Evolutionary conservation across 1,284 basidiomycete species (phyloP), one percentile per base, ranked within the genome.

Genomic region (Moesziomyces antarcticus): DNA sequence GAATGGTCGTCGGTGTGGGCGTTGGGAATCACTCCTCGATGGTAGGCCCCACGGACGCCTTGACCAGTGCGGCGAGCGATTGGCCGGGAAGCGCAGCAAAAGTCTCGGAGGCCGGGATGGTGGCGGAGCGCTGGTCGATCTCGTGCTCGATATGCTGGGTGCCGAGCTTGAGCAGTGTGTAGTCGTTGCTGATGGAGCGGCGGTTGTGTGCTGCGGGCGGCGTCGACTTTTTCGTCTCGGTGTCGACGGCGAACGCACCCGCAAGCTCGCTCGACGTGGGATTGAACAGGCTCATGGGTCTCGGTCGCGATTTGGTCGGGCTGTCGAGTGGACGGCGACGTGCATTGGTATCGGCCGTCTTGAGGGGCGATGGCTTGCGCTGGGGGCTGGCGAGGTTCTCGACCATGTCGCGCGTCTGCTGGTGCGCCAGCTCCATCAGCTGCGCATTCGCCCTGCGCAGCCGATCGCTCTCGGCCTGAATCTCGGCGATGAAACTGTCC

Each of bases 401-500:
- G 33, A 81, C 73, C 73, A 81, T 75, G 30, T 52, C 44, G 20
- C 52, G 44, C 5, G 79, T 81, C 48, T 79, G 66, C 10, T 52
- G 44, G 52, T 79, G 77, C 8, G 75, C 79, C 11, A 81, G 50
- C 18, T 68, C 50, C 53, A 74, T 75, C 22, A 81, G 61, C 35
- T 68, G 52, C 8, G 21, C 60, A 55, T 78, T 81, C 0, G 58
- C 74, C 9, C 50, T 58, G 11, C 63, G 54, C 42, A 79, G 43
- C 2, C 73, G 49, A 22, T 49, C 61, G 9, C 64, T 67, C 42
- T 82, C 79, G 16, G 25, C 37, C 35, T 68, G 71, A 3, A 80
- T 44, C 43, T 75, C 72, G 2, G 50, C 45, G 20, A 79, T 55
- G 35, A 81, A 80, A 7, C 44, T 46, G n/a, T 80, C 77, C 43